Conservation (phyloP, 2,329 filamentous ascomycete species). For the Trichoderma sp. region DNA sequence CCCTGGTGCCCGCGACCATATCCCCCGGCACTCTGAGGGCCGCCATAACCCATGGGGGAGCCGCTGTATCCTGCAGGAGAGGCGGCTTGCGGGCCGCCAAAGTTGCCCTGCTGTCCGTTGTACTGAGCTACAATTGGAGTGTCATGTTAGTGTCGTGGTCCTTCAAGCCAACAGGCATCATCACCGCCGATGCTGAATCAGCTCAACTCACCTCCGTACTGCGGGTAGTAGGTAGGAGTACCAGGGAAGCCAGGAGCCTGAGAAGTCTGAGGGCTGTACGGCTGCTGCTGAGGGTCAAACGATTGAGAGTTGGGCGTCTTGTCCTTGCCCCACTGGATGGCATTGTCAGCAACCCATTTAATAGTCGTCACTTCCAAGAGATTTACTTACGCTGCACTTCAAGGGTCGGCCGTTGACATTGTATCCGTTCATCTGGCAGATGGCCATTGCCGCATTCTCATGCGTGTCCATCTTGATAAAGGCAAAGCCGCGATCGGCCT, state of each 20-base stretch:
- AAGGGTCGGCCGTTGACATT: conserved; percentile 95
- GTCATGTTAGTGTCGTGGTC: conserved; percentile 32
- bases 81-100: conserved; percentile 63
- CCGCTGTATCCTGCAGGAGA: conserved; percentile 66
- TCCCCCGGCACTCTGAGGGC: conserved; percentile 75
- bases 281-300: conserved; percentile 75
- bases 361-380: neutral
- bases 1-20: conserved; percentile 76
- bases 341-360: conserved; percentile 27
- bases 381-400: conserved; percentile 90
- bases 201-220: conserved; percentile 75
- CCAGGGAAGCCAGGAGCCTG: conserved; percentile 75
- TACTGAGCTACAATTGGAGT: conserved; percentile 50
- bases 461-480: conserved; percentile 99
- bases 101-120: conserved; percentile 70
- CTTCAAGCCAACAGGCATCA: neutral
- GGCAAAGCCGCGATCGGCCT: conserved; percentile 95
- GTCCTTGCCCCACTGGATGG: conserved; percentile 91
- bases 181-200: neutral
- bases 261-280: conserved; percentile 73
- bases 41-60: conserved; percentile 73
- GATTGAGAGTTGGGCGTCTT: conserved; percentile 77
- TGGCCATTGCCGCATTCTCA: conserved; percentile 97
- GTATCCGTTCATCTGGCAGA: conserved; percentile 97
- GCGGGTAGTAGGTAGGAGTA: conserved; percentile 87